Conservation (phyloP, 352 stramenopile species). For the Pythium sukuiense region DNA sequence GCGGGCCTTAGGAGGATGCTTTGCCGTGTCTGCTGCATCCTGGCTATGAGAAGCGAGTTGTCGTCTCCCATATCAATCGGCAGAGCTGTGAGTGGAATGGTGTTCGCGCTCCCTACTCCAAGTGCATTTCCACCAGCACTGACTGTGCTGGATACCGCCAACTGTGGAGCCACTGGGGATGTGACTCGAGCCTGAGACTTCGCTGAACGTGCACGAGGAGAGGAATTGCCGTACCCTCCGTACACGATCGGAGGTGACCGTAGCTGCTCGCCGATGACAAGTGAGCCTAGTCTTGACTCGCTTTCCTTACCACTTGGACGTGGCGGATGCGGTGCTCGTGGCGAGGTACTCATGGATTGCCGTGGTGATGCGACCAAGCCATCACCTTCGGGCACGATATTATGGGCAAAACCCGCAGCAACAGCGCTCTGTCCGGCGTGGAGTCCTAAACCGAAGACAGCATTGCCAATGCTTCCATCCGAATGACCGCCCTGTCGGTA, state of each 20-base stretch:
- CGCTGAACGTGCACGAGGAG: constrained; percentile 10
- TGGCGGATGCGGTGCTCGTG: constrained; percentile 6
- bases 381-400: neutral
- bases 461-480: neutral
- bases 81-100: neutral
- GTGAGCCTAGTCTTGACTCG: constrained; percentile 6
- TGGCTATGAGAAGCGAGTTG: neutral
- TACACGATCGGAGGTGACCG: neutral
- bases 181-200: neutral
- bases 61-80: constrained; percentile 1
- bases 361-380: neutral
- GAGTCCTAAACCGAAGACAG: constrained; percentile 1
- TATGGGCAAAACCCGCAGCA: constrained; percentile 1
- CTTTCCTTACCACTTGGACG: constrained; percentile 11
- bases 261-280: constrained; percentile 8
- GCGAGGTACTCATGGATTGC: constrained; percentile 1
- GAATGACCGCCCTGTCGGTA: neutral
- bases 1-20: constrained; percentile 14
- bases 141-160: neutral
- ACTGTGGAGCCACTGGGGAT: neutral
- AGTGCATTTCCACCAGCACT: neutral
- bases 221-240: neutral
- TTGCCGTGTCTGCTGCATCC: constrained; percentile 7
- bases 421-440: neutral
- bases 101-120: neutral